These are phyloP conservation scores for Clarireedia hainanense DNA, from an alignment of 2,329 filamentous ascomycete species.

Conservation along the genomic window DNA sequence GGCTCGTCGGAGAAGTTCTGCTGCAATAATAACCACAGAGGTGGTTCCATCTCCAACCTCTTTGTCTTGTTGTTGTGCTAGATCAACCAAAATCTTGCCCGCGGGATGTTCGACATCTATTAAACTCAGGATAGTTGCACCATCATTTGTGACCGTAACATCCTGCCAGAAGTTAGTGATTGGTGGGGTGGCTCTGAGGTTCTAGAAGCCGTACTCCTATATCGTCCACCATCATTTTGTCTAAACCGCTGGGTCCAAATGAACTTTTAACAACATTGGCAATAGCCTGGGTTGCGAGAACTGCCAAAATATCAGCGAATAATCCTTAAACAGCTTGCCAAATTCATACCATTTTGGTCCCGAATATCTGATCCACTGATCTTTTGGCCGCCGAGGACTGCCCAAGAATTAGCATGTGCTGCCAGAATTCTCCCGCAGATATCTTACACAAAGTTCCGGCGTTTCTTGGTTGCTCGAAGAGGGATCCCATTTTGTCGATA, in stretches of 20 bases:
- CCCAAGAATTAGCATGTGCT: constrained; percentile 23
- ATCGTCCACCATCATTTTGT: constrained; percentile 99
- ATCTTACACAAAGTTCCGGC: constrained; percentile 76
- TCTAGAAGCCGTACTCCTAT: constrained; percentile 62
- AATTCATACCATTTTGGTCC: constrained; percentile 77
- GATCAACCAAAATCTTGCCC: constrained; percentile 94
- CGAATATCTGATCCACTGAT: constrained; percentile 94
- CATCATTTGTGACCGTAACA: constrained; percentile 98
- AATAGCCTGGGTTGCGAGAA: constrained; percentile 91
- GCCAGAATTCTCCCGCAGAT: neutral
- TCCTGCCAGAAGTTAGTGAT: constrained; percentile 47
- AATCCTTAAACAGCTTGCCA: constrained; percentile 8
- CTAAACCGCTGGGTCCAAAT: constrained; percentile 90
- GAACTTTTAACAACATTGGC: constrained; percentile 99
- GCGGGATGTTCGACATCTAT: constrained; percentile 97
- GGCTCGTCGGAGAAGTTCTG: constrained; percentile 83
- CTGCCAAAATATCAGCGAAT: constrained; percentile 37
- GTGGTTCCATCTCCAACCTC: constrained; percentile 98
- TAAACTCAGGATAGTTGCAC: constrained; percentile 89
- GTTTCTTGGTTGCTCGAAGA: constrained; percentile 93
- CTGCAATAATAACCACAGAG: constrained; percentile 93
- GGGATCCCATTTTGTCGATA: constrained; percentile 70
- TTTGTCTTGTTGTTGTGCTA: constrained; percentile 98
- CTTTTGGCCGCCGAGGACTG: constrained; percentile 90
- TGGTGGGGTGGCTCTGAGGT: constrained; percentile 4